phyloP scores from a whole-genome alignment of 768 basidiomycete genomes.

The Suillus cothurnatus region DNA sequence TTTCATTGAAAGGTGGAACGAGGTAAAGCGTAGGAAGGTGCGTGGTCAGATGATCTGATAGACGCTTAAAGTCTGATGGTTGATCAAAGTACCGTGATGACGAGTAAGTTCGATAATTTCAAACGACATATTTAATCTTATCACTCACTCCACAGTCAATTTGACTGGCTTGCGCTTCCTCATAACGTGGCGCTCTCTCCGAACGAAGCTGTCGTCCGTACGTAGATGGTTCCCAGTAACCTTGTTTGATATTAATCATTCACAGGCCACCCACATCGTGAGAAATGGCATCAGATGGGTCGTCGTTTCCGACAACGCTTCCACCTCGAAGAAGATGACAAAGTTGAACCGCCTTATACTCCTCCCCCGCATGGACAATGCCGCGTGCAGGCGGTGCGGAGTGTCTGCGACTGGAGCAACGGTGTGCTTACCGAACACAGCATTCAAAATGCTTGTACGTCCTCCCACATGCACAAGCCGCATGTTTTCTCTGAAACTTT shows the following conservation, averaged over 20 bases:
- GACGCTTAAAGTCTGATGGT: not conserved
- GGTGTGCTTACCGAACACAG: conserved; percentile 88
- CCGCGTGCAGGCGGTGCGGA: conserved; percentile 80
- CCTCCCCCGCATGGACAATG: conserved; percentile 53
- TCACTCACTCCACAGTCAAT: conserved; percentile 38
- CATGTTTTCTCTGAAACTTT: conserved; percentile 6
- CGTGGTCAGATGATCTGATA: conserved; percentile 9
- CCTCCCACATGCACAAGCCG: conserved; percentile 3
- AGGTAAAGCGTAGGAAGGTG: conserved; percentile 83
- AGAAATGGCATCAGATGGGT: conserved; percentile 60
- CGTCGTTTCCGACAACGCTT: conserved; percentile 65
- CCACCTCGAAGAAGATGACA: conserved; percentile 47
- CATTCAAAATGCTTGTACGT: conserved; percentile 92
- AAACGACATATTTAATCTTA: conserved; percentile 11
- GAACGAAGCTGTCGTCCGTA: conserved; percentile 66
- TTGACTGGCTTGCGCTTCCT: conserved; percentile 78
- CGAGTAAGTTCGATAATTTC: conserved; percentile 38
- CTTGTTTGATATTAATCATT: not conserved
- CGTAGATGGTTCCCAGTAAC: conserved; percentile 19
- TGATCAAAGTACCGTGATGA: conserved; percentile 38
- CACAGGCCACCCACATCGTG: conserved; percentile 66
- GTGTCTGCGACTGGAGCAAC: conserved; percentile 92
- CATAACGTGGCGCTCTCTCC: conserved; percentile 65
- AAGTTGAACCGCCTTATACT: conserved; percentile 43
- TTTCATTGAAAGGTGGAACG: conserved; percentile 92